phyloP scores from a whole-genome alignment of 768 basidiomycete species.

The Termitomyces heimii region DNA sequence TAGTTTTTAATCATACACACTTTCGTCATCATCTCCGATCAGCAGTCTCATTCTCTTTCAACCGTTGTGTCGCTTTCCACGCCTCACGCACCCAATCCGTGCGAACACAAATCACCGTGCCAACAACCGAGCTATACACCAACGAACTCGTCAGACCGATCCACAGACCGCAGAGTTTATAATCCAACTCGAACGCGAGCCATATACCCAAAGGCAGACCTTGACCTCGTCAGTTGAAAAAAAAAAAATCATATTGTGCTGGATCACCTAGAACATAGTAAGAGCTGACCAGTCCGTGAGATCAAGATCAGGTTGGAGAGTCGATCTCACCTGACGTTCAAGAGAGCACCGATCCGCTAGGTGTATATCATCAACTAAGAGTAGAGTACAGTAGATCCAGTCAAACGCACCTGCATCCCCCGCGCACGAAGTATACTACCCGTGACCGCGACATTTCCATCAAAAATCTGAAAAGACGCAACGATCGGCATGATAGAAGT shows the following conservation, averaged over 20 bases:
- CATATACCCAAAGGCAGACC: conserved; percentile 78
- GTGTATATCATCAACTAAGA: too few species aligned
- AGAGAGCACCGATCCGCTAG: conserved; percentile 65
- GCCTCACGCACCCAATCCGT: conserved; percentile 71
- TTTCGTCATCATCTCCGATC: background rate
- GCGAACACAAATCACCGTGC: conserved; percentile 43
- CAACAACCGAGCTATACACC: conserved; percentile 45
- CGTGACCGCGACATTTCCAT: conserved; percentile 61
- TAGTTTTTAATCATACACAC: too few species aligned
- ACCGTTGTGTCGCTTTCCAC: conserved; percentile 45
- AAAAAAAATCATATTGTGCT: too few species aligned
- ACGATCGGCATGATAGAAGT: conserved; percentile 69
- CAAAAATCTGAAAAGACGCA: conserved; percentile 77
- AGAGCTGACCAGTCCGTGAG: conserved; percentile 30
- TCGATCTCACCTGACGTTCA: conserved; percentile 71
- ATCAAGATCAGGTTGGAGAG: too few species aligned
- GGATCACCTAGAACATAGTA: conserved; percentile 66
- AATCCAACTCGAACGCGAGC: conserved; percentile 55
- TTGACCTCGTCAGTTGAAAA: too few species aligned
- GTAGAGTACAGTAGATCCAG: background rate
- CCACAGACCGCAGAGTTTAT: conserved; percentile 81
- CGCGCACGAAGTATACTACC: conserved; percentile 76
- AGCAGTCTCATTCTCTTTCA: conserved; percentile 24
- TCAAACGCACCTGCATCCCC: conserved; percentile 57
- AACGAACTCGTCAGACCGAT: conserved; percentile 68